These are phyloP conservation scores for Aspergillus panamensis DNA, from an alignment of 495 filamentous ascomycete species.

Conservation along the genomic window DNA sequence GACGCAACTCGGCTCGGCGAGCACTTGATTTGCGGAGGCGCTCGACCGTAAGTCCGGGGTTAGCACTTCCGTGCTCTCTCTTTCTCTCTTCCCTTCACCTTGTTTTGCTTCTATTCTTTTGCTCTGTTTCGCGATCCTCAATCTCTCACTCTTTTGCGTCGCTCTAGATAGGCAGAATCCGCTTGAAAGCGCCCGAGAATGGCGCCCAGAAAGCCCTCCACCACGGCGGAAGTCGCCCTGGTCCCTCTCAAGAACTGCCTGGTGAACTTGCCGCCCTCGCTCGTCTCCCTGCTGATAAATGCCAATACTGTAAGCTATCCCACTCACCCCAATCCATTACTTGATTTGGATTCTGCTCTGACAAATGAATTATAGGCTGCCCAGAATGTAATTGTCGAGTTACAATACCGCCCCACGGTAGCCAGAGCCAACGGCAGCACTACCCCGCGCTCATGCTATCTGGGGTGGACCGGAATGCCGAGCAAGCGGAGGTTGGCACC, in stretches of 20 bases:
- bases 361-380: constrained; percentile 53
- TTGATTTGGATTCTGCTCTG: neutral
- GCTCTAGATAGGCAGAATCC: constrained; percentile 4
- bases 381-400: constrained; percentile 94
- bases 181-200: constrained; percentile 37
- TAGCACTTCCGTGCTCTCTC: constrained; percentile 15
- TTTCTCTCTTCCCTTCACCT: constrained; percentile 15
- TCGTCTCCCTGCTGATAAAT: constrained; percentile 78
- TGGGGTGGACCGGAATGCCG: constrained; percentile 96
- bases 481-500: constrained; percentile 77
- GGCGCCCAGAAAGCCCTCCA: constrained; percentile 66
- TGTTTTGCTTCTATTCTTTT: neutral
- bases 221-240: constrained; percentile 72
- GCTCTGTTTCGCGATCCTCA: constrained; percentile 8
- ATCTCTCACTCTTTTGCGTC: constrained; percentile 7
- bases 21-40: constrained; percentile 27
- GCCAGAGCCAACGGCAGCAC: constrained; percentile 41
- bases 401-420: constrained; percentile 58
- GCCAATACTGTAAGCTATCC: constrained; percentile 70
- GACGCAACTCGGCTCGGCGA: constrained; percentile 27
- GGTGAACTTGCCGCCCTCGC: constrained; percentile 83
- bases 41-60: constrained; percentile 28
- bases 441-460: constrained; percentile 65
- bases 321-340: neutral
- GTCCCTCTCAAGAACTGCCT: constrained; percentile 88